Evolutionary conservation across 495 filamentous ascomycete genomes (phyloP).

Genomic region (Aspergillus wentii): DNA sequence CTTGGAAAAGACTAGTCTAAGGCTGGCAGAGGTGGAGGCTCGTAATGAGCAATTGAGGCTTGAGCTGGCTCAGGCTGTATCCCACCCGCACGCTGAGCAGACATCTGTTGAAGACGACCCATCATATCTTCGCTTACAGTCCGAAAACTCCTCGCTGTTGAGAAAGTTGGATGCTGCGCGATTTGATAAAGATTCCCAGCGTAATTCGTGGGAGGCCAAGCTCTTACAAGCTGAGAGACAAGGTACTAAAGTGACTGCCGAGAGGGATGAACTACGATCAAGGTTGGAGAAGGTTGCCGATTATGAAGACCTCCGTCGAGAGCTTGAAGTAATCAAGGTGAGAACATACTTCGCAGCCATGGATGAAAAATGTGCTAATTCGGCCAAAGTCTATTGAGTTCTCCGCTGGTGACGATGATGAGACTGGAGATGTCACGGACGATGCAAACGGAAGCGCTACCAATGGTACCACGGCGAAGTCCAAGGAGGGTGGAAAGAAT

Average conservation of each 20-base stretch:
- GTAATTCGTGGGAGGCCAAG: slow-evolving; percentile 66
- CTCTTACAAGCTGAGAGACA: slow-evolving; percentile 45
- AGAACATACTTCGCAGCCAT: too few species aligned
- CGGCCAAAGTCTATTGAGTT: slow-evolving; percentile 79
- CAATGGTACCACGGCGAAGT: slow-evolving; percentile 48
- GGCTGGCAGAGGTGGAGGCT: slow-evolving; percentile 87
- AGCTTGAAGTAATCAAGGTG: slow-evolving; percentile 89
- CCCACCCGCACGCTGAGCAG: slow-evolving; percentile 59
- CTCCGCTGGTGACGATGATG: slow-evolving; percentile 82
- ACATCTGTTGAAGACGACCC: slow-evolving; percentile 78
- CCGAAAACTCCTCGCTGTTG: slow-evolving; percentile 86
- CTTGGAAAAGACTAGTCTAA: slow-evolving; percentile 79
- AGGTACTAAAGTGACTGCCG: slow-evolving; percentile 51
- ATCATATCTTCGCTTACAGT: slow-evolving; percentile 73
- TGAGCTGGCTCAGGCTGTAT: slow-evolving; percentile 83
- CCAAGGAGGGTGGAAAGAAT: slow-evolving; percentile 57
- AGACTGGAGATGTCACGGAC: slow-evolving; percentile 31
- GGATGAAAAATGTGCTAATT: too few species aligned
- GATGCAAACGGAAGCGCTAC: slow-evolving; percentile 19
- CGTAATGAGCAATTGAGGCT: slow-evolving; percentile 90
- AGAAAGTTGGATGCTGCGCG: slow-evolving; percentile 78
- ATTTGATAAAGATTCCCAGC: slow-evolving; percentile 75
- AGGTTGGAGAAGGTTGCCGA: slow-evolving; percentile 88
- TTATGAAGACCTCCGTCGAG: slow-evolving; percentile 92
- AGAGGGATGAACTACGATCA: slow-evolving; percentile 69